These are phyloP conservation scores for Colletotrichum tabaci DNA, from an alignment of 2,329 filamentous ascomycete species.

Conservation along the genomic window DNA sequence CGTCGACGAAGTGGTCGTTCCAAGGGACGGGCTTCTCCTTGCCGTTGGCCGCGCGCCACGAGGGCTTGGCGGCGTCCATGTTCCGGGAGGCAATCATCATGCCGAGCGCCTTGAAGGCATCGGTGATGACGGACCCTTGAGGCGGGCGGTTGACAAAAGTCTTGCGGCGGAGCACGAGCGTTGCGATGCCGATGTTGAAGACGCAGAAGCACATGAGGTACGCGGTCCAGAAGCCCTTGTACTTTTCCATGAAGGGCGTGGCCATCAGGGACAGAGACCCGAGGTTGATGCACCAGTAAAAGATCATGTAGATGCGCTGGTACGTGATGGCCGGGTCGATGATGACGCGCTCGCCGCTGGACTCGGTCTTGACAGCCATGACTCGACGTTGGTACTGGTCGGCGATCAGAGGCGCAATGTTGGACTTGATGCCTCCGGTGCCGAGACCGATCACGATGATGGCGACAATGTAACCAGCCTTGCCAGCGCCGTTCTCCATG, in stretches of 20 bases:
- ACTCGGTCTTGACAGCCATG: constrained; percentile 65
- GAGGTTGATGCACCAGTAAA: constrained; percentile 69
- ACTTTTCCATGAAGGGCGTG: constrained; percentile 77
- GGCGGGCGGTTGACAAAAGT: constrained; percentile 67
- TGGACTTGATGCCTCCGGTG: constrained; percentile 80
- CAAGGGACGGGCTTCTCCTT: constrained; percentile 64
- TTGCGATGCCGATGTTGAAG: constrained; percentile 72
- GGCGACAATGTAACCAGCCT: constrained; percentile 67
- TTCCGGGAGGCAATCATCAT: constrained; percentile 59
- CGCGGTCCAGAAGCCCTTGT: constrained; percentile 78
- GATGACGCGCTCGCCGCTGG: constrained; percentile 71
- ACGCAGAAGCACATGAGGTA: constrained; percentile 68
- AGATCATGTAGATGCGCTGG: constrained; percentile 80
- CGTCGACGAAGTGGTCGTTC: constrained; percentile 80
- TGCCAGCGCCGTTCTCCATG: constrained; percentile 56
- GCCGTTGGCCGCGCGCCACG: constrained; percentile 70
- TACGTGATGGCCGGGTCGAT: constrained; percentile 78
- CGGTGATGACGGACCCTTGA: constrained; percentile 75
- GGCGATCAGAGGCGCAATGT: constrained; percentile 71
- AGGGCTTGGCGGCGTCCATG: constrained; percentile 76
- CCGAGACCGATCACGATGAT: constrained; percentile 77
- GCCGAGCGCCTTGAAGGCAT: constrained; percentile 69
- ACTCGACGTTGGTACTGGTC: constrained; percentile 74
- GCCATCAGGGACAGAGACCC: constrained; percentile 78
- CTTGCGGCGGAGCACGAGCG: constrained; percentile 51